These are phyloP conservation scores for Populus pruinosa DNA, from an alignment of 345 rosid species.

Conservation along the genomic window DNA sequence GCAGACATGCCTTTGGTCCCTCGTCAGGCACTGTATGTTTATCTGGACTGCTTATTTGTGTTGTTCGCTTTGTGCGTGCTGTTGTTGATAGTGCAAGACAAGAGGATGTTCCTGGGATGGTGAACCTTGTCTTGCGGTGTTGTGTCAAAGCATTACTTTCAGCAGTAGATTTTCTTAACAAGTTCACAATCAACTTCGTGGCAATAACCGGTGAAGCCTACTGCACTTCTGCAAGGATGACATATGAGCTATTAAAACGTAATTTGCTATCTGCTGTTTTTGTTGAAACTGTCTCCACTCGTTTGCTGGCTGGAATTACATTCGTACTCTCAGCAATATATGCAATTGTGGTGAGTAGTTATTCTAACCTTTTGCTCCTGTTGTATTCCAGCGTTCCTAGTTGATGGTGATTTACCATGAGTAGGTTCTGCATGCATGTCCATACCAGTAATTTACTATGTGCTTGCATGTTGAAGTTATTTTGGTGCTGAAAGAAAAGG, in stretches of 20 bases:
- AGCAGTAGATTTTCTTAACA: slow-evolving; percentile 74
- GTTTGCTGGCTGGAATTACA: slow-evolving; percentile 63
- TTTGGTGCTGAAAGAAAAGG: background rate
- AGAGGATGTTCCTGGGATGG: slow-evolving; percentile 65
- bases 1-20: slow-evolving; percentile 86
- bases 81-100: slow-evolving; percentile 74
- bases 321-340: slow-evolving; percentile 77
- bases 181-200: slow-evolving; percentile 88
- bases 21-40: slow-evolving; percentile 81
- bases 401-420: background rate
- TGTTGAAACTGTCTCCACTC: slow-evolving; percentile 81
- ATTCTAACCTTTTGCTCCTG: background rate
- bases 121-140: slow-evolving; percentile 54
- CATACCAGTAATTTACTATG: background rate
- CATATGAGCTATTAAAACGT: slow-evolving; percentile 80
- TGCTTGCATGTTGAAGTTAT: background rate
- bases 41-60: slow-evolving; percentile 73
- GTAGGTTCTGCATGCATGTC: background rate
- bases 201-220: slow-evolving; percentile 91
- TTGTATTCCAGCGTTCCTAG: background rate
- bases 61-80: slow-evolving; percentile 75
- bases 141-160: slow-evolving; percentile 59
- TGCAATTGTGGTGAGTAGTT: slow-evolving; percentile 60
- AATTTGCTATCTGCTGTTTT: slow-evolving; percentile 88
- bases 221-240: slow-evolving; percentile 84